phyloP scores from a whole-genome alignment of 1,284 basidiomycete species.

The Marasmius oreades region DNA sequence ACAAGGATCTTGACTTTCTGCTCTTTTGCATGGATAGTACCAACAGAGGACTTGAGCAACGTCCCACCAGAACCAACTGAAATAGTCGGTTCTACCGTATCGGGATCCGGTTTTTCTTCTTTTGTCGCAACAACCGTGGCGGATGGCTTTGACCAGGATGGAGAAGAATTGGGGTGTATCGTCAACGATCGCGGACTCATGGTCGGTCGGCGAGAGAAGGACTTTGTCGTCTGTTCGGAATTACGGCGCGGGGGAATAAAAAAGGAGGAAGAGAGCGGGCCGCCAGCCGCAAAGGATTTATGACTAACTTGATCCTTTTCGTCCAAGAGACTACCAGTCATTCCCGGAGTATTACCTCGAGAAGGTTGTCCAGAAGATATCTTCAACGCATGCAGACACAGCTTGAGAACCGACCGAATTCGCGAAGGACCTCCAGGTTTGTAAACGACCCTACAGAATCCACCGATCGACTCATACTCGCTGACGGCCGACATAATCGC shows the following conservation, averaged over 20 bases:
- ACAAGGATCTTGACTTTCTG: slow-evolving; percentile 63
- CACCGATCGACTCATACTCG: slow-evolving; percentile 78
- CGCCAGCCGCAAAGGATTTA: neutral
- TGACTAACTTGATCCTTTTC: slow-evolving; percentile 5
- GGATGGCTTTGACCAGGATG: slow-evolving; percentile 32
- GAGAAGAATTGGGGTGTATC: slow-evolving; percentile 38
- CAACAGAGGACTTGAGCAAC: slow-evolving; percentile 57
- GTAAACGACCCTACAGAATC: slow-evolving; percentile 82
- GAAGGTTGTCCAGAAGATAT: slow-evolving; percentile 34
- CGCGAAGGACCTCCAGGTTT: slow-evolving; percentile 88
- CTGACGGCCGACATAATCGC: slow-evolving; percentile 59
- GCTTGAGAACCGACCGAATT: slow-evolving; percentile 65
- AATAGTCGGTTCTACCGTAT: slow-evolving; percentile 43
- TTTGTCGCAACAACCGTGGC: slow-evolving; percentile 34
- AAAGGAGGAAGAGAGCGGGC: slow-evolving; percentile 6
- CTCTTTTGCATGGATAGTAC: slow-evolving; percentile 34
- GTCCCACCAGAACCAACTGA: slow-evolving; percentile 57
- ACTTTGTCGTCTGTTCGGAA: slow-evolving; percentile 33
- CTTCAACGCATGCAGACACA: slow-evolving; percentile 65
- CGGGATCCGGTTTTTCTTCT: slow-evolving; percentile 19
- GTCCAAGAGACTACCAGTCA: neutral
- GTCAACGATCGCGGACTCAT: slow-evolving; percentile 49
- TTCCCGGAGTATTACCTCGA: slow-evolving; percentile 16
- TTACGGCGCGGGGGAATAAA: slow-evolving; percentile 38
- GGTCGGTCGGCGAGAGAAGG: slow-evolving; percentile 30